Evolutionary conservation across 2,329 filamentous ascomycete species (phyloP).

Genomic region (Lachnellula cervina): DNA sequence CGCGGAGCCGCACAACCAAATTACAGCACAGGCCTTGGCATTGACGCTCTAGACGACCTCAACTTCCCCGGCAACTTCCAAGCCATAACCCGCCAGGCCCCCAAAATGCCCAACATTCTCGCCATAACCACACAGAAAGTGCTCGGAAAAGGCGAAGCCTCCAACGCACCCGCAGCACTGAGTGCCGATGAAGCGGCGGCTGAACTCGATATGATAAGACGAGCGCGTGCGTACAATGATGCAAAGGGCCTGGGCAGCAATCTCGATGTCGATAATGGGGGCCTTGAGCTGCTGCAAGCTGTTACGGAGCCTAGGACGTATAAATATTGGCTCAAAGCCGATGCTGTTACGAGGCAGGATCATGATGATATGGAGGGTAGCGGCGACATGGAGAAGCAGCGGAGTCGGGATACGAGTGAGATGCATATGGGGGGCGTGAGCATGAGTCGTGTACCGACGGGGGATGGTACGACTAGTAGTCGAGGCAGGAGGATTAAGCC

Average conservation of each 20-base stretch:
- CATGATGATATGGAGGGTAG: conserved; percentile 11
- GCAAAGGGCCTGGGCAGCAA: conserved; percentile 27
- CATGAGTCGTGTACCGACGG: conserved; percentile 8
- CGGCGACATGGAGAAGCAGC: conserved; percentile 12
- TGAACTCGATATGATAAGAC: conserved; percentile 28
- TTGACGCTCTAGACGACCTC: conserved; percentile 56
- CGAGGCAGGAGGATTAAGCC: conserved; percentile 23
- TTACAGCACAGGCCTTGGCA: conserved; percentile 51
- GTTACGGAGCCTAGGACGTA: conserved; percentile 17
- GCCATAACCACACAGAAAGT: conserved; percentile 21
- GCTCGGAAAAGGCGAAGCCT: conserved; percentile 21
- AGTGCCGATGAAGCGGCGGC: conserved; percentile 23
- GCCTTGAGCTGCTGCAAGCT: conserved; percentile 20
- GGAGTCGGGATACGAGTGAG: conserved; percentile 15
- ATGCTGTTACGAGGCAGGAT: conserved; percentile 9
- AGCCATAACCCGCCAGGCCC: conserved; percentile 27
- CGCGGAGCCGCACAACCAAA: conserved; percentile 43
- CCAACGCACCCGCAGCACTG: conserved; percentile 18
- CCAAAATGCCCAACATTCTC: conserved; percentile 29
- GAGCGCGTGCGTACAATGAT: conserved; percentile 28
- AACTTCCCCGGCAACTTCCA: conserved; percentile 52
- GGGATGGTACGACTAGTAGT: conserved; percentile 11
- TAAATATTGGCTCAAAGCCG: conserved; percentile 16
- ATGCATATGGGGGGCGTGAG: conserved; percentile 9
- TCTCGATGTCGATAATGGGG: conserved; percentile 28